Base-by-base conservation (phyloP, 129 eudicot species). In the Erigeron canadensis region DNA sequence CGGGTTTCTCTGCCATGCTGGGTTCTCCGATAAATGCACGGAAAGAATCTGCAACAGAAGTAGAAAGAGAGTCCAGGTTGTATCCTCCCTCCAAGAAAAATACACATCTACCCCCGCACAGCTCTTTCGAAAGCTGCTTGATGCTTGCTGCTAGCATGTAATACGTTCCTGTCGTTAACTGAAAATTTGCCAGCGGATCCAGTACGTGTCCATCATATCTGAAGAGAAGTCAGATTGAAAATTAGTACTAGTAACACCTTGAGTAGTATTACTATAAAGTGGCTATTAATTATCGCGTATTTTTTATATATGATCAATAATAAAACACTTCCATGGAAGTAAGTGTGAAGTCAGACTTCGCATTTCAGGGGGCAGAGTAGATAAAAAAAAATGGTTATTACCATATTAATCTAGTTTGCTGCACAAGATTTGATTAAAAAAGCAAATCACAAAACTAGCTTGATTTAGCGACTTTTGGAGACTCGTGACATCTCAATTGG, bases 31-130 rank as follows among this genome's bases (percentile, higher is more conserved):
- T 81, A 76, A 93, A 85, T 10, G 92, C 98, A 28, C 95, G 91
- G 34, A 93, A 93, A 48, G 98, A 78, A 73, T 93, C 96, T 17
- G 92, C 95, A 75, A 93, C 95, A 1, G 98, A 93, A 61, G 72
- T 58, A 0, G 96, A 89, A 54, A 93, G 96, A 67, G 98, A 89
- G 15, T 67, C 58, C 8, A 93, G 84, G 60, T 89, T 93, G 86
- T 93, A 93, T 56, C 98, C 96, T 50, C 98, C 98, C 87, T 93
- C 98, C 85, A 93, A 70, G 85, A 89, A 93, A 76, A 89, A 93
- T 17, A 93, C 89, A 37, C 98, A 93, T 56, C 98, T 87, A 2
- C 98, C 98, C 17, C 88, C 92, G 77, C 98, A 93, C 17, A 89
- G 56, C 16, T 89, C 96, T 68, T 80, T 87, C 5, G 98, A 95